A percentile compares a stretch with the other conserved stretches of the same genome.
Conservation (phyloP, 192 early-diverging fungal species). For the Umbelopsis sp. region DNA sequence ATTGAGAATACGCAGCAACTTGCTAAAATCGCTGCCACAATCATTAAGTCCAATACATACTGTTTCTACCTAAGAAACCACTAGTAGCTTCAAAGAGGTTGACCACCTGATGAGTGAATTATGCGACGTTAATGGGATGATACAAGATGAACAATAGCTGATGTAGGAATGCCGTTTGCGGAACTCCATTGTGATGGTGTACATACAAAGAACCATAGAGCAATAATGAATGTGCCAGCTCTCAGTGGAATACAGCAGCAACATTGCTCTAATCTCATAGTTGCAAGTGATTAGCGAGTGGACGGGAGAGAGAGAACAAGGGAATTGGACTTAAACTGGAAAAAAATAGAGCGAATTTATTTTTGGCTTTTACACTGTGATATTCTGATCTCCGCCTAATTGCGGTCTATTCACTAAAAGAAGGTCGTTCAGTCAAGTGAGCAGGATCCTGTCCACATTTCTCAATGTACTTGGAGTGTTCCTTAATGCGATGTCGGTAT, state of each 20-base stretch:
- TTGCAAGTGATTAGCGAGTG: not conserved
- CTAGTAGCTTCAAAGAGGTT: conserved; percentile 29
- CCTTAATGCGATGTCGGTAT: conserved; percentile 30
- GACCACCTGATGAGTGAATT: not conserved
- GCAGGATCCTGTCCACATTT: conserved; percentile 40
- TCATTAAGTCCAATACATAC: not conserved
- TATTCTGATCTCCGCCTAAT: conserved; percentile 13
- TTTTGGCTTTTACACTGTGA: conserved; percentile 7
- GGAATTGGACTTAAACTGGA: conserved; percentile 10
- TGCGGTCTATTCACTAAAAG: conserved; percentile 13
- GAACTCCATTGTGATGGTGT: not conserved
- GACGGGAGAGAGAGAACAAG: not conserved
- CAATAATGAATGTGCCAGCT: conserved; percentile 41
- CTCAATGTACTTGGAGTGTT: conserved; percentile 43
- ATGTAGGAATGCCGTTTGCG: no score
- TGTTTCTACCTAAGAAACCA: conserved; percentile 29
- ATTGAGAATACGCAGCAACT: no score
- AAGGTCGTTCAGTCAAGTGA: conserved; percentile 22
- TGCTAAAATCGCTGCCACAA: not conserved
- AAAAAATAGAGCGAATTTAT: conserved; percentile 23
- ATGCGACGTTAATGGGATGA: not conserved
- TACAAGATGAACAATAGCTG: not conserved
- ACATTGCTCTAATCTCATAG: conserved; percentile 39
- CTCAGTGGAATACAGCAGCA: conserved; percentile 44
- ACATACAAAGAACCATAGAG: conserved; percentile 40